phyloP scores from a whole-genome alignment of 2,329 filamentous ascomycete species.

The Endothia cerciana region DNA sequence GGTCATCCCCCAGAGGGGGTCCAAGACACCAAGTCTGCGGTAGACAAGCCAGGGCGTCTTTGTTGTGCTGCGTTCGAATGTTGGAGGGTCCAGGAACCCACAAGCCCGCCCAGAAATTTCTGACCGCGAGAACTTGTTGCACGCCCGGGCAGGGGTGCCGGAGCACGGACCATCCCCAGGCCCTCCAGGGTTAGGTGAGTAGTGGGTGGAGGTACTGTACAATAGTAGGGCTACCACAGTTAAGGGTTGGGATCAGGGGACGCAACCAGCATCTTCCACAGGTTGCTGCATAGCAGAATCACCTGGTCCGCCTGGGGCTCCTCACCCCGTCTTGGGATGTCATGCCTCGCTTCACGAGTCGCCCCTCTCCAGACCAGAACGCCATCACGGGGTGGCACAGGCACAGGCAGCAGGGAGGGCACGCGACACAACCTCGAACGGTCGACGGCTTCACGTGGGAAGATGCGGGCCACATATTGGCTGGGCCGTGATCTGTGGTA shows the following conservation, averaged over 20 bases:
- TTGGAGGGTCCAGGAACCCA: slow-evolving; percentile 1
- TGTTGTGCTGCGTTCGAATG: slow-evolving; percentile 30
- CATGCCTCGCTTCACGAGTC: no score
- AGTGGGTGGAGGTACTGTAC: no score
- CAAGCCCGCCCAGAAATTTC: background rate
- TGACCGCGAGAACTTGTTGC: slow-evolving; percentile 2
- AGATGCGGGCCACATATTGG: slow-evolving; percentile 10
- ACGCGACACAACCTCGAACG: background rate
- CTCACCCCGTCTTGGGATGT: no score
- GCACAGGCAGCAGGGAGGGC: background rate
- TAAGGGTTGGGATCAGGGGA: no score
- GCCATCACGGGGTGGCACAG: background rate
- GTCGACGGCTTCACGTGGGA: slow-evolving; percentile 1
- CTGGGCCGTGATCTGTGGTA: slow-evolving; percentile 2
- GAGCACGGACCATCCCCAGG: slow-evolving; percentile 17
- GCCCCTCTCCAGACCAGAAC: background rate
- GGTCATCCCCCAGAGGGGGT: slow-evolving; percentile 11
- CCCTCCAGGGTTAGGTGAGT: background rate
- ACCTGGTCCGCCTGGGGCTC: no score
- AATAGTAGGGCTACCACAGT: no score
- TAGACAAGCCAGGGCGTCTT: slow-evolving; percentile 18
- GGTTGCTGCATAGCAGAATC: no score
- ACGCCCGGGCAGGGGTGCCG: background rate
- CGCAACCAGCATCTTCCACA: no score
- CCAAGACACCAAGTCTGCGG: slow-evolving; percentile 27